A percentile compares a stretch with the other conserved stretches of the same genome.
Conservation (phyloP, 371 early-diverging fungal species). For the Dentiscutata heterogama region DNA sequence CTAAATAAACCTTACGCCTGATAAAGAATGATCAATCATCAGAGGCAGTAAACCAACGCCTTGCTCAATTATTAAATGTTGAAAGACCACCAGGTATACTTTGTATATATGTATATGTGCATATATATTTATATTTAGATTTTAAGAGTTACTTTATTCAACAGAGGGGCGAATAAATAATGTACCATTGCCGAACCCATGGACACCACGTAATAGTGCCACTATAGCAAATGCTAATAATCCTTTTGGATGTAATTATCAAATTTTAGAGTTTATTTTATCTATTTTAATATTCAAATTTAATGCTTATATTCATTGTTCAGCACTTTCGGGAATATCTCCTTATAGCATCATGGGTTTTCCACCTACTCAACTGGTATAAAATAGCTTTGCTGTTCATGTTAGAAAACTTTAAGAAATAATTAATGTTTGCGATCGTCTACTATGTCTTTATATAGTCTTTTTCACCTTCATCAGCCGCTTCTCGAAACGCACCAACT, state of each 20-base stretch:
- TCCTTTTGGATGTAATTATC: slow-evolving; percentile 20
- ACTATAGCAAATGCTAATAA: background rate
- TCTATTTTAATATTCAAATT: background rate
- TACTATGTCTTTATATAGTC: background rate
- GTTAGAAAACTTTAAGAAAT: background rate
- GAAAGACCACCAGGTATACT: slow-evolving; percentile 60
- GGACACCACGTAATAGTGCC: slow-evolving; percentile 63
- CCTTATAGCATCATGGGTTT: slow-evolving; percentile 23
- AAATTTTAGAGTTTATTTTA: background rate
- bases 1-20: slow-evolving; percentile 46
- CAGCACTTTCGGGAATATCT: slow-evolving; percentile 22
- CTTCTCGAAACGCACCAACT: background rate
- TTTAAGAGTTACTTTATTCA: background rate
- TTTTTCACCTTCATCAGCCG: background rate
- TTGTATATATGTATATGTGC: background rate
- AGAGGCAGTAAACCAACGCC: slow-evolving; percentile 73
- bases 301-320: background rate
- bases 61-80: slow-evolving; percentile 76
- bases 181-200: slow-evolving; percentile 88
- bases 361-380: slow-evolving; percentile 24
- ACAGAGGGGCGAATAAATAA: slow-evolving; percentile 73
- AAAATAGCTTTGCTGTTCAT: background rate
- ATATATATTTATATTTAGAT: background rate
- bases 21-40: slow-evolving; percentile 57
- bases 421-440: background rate